Evolutionary conservation across 768 basidiomycete species (phyloP), one percentile per base, ranked within the genome.

Genomic region (Amanita phalloides): DNA sequence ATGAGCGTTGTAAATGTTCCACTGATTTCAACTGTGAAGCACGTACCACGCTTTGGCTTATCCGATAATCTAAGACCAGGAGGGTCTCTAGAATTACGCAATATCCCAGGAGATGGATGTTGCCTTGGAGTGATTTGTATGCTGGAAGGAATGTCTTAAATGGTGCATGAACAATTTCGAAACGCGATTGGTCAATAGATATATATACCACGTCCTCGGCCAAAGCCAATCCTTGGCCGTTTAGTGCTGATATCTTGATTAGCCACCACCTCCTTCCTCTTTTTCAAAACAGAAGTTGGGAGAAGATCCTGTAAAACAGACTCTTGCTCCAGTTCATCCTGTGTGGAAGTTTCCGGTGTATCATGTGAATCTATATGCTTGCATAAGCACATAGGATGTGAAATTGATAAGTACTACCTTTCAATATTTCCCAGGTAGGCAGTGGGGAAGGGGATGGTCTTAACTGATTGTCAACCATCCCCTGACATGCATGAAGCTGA

Each of bases 361-460:
- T 44, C 41, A 26, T 42, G n/a, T 13, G 48, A 28, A 21, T 42
- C 47, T 49, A 14, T 13, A 23, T 14, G 28, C 38, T 20, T 38
- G 17, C 8, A 30, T 44, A 39, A 28, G 45, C 17, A 39, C 2
- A 3, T 32, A 26, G n/a, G 17, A 17, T 17, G 28, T 43, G 20
- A 13, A 26, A 11, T 21, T 21, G 11, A 14, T 17, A 10, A 5
- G 30, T 21, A 10, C 6, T 17, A 51, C 54, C 54, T 46, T 45
- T 45, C 25, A 55, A 28, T 10, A 37, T 42, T 33, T 45, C 54
- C 54, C 54, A 55, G 17, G 25, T 14, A 51, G 54, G 54, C 14
- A 50, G 39, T 32, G 54, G 54, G 11, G 54, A 55, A 13, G 45
- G 46, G 21, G 41, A 37, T 32, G 25, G n/a, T 26, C 26, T 37